Evolutionary conservation across 192 early-diverging fungal genomes (phyloP).

Genomic region (Spizellomyces punctatus): DNA sequence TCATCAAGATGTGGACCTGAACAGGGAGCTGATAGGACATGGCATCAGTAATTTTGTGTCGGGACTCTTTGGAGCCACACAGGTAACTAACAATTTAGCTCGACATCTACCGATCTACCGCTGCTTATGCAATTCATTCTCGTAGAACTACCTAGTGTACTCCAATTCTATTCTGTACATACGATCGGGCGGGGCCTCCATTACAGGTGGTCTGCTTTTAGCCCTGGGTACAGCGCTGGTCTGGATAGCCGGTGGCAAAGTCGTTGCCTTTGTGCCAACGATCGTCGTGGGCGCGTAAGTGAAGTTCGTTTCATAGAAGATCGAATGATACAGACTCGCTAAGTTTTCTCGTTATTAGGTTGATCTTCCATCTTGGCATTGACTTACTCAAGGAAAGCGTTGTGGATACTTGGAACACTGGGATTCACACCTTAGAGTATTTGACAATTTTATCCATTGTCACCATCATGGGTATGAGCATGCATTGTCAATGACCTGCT

Average conservation of each 20-base stretch:
- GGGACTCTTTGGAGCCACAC: constrained; percentile 76
- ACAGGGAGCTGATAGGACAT: constrained; percentile 90
- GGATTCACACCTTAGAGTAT: constrained; percentile 84
- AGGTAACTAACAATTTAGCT: constrained; percentile 25
- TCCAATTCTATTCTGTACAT: constrained; percentile 92
- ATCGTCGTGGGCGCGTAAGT: constrained; percentile 84
- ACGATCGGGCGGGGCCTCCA: constrained; percentile 85
- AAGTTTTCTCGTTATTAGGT: constrained; percentile 4
- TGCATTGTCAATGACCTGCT: neutral
- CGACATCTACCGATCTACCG: neutral
- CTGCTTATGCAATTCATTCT: neutral
- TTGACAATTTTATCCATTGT: constrained; percentile 85
- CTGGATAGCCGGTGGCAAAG: constrained; percentile 80
- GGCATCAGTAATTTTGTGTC: constrained; percentile 86
- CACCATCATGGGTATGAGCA: constrained; percentile 72
- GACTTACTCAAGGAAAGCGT: constrained; percentile 92
- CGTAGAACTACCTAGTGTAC: constrained; percentile 86
- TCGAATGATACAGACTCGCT: neutral
- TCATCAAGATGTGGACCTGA: constrained; percentile 84
- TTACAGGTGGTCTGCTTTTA: constrained; percentile 85
- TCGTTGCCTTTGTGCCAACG: constrained; percentile 91
- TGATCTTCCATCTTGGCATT: constrained; percentile 95
- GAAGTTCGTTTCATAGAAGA: neutral
- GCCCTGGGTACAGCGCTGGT: constrained; percentile 71
- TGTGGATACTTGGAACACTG: constrained; percentile 81